A percentile compares a stretch with the other conserved stretches of the same genome.
phyloP scores from a whole-genome alignment of 2,329 filamentous ascomycete genomes.

The Colletotrichum incanum region DNA sequence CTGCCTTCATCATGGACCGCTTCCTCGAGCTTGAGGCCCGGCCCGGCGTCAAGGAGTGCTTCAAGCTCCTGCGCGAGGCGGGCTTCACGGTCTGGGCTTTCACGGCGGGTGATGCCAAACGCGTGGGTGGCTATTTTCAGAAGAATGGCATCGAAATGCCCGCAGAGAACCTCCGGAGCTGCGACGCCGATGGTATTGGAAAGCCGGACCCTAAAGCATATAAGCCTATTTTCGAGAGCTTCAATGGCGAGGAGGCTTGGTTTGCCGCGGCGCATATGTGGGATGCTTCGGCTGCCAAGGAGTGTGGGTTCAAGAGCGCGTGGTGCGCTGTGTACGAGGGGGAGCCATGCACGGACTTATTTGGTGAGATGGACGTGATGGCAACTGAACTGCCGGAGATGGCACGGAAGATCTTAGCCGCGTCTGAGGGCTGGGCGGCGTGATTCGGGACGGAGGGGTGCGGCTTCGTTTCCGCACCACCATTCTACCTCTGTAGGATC shows the following conservation, averaged over 20 bases:
- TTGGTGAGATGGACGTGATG: constrained; percentile 67
- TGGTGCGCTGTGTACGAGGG: constrained; percentile 69
- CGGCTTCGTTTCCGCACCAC: background rate
- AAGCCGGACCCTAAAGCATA: constrained; percentile 68
- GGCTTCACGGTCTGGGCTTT: constrained; percentile 70
- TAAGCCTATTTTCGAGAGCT: constrained; percentile 57
- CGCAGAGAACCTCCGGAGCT: constrained; percentile 65
- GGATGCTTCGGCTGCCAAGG: constrained; percentile 69
- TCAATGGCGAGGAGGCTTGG: constrained; percentile 62
- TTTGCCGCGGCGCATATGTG: constrained; percentile 74
- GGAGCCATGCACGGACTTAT: constrained; percentile 65
- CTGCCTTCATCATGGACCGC: constrained; percentile 55
- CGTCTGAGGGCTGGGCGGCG: constrained; percentile 36
- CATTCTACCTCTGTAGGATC: background rate
- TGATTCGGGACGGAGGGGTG: background rate
- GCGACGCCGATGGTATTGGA: constrained; percentile 62
- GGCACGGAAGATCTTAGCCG: constrained; percentile 58
- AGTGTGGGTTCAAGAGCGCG: constrained; percentile 67
- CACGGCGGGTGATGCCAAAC: constrained; percentile 65
- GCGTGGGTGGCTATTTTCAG: constrained; percentile 69
- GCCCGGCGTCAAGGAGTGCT: constrained; percentile 58
- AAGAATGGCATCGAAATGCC: constrained; percentile 65
- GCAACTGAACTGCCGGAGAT: constrained; percentile 63
- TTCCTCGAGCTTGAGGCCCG: constrained; percentile 57
- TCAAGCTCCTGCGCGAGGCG: constrained; percentile 57